These are phyloP conservation scores for Wallemia ichthyophaga DNA, from an alignment of 1,284 basidiomycete genomes.

Conservation along the genomic window DNA sequence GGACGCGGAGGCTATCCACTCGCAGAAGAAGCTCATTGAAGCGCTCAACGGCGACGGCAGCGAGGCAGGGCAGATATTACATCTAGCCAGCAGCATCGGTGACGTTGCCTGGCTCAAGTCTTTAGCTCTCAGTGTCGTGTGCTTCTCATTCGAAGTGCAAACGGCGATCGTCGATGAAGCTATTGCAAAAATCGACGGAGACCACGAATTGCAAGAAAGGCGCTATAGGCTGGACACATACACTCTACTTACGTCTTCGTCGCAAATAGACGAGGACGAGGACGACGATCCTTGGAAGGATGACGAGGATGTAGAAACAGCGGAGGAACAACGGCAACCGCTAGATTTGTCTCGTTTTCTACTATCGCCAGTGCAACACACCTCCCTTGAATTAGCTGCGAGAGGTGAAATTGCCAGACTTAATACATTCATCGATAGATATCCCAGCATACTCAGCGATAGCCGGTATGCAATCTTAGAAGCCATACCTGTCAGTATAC, in stretches of 20 bases:
- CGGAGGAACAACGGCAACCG: neutral
- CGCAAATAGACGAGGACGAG: neutral
- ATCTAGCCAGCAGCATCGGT: neutral
- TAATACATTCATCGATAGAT: neutral
- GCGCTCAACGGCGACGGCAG: neutral
- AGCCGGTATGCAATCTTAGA: neutral
- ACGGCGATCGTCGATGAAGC: neutral
- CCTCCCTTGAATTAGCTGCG: neutral
- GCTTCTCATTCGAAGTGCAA: neutral
- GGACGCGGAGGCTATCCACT: neutral
- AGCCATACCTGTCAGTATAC: neutral
- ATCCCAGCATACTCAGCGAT: neutral
- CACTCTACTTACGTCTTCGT: neutral
- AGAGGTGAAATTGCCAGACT: neutral
- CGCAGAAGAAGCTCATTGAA: neutral
- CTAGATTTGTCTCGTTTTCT: neutral
- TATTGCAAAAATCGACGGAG: neutral
- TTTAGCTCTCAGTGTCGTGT: neutral
- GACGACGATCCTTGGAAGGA: neutral
- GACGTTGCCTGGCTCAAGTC: neutral
- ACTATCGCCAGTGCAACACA: neutral
- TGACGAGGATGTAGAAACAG: neutral
- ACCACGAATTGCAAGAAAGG: neutral
- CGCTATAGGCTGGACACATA: neutral
- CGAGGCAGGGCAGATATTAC: neutral